Base-by-base conservation (phyloP, 1,284 basidiomycete species). In the Ganoderma boninense region DNA sequence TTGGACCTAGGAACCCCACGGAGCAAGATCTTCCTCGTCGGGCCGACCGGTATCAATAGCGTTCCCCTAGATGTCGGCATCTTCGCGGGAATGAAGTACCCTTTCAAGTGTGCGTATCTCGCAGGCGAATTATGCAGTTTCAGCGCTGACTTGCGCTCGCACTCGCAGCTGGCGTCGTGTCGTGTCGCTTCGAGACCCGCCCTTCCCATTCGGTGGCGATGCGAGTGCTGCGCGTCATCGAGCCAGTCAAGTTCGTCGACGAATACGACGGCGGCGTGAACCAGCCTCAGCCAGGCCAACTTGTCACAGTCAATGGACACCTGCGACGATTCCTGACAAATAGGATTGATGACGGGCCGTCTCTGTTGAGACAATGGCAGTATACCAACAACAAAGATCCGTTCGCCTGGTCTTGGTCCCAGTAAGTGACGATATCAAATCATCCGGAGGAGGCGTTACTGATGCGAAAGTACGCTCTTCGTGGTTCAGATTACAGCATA, bases 221-320 rank as follows among this genome's bases (percentile, higher is more conserved):
- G 29, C 65, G 67, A 20, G 67, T 70, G n/a, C 43, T 67, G 6
- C 69, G 69, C 7, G 49, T 73, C 56, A 26, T 69, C 43, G 71
- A 73, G 65, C 71, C 71, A 1, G 67, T 70, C 52, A 67, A 54
- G 13, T 42, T 68, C 32, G 35, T 32, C 18, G 54, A 63, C 14
- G 6, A 26, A 29, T 67, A 67, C 32, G 38, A 63, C 6, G 66
- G 66, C 18, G n/a, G 11, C 18, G 23, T 59, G 13, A 18, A 32
- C 6, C 20, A 32, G 49, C 66, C 38, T 56, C 23, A 44, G 18
- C 40, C 62, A 11, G 43, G 35, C 61, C 23, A 42, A 10, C n/a
- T 43, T 10, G 23, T 67, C 4, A 43, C n/a, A 20, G 38, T 23
- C 29, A 1, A 16, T 0, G 61, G 52, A n/a, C 23, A n/a, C 26